These are phyloP conservation scores for Penicillium silybi DNA, from an alignment of 495 filamentous ascomycete species.

Conservation along the genomic window DNA sequence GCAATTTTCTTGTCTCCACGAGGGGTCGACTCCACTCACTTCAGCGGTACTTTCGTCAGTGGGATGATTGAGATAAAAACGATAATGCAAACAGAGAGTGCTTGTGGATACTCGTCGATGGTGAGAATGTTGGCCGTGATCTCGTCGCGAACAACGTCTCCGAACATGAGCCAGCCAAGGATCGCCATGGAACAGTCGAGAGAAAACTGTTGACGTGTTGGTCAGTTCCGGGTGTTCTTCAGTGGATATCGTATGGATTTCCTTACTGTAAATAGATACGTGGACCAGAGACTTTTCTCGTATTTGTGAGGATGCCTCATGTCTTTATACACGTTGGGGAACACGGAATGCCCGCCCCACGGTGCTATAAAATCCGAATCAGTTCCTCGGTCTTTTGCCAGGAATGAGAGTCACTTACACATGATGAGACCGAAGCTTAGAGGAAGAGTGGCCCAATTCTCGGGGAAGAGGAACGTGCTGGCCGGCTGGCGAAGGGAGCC, in stretches of 20 bases:
- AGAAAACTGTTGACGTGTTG: slow-evolving; percentile 51
- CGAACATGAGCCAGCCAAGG: slow-evolving; percentile 89
- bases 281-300: slow-evolving; percentile 66
- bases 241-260: background rate
- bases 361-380: slow-evolving; percentile 48
- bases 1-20: background rate
- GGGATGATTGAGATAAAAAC: slow-evolving; percentile 89
- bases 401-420: slow-evolving; percentile 45
- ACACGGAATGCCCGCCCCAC: slow-evolving; percentile 93
- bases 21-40: slow-evolving; percentile 44
- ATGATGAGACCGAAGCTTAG: slow-evolving; percentile 92
- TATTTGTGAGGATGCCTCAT: slow-evolving; percentile 95
- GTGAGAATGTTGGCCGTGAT: slow-evolving; percentile 84
- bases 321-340: slow-evolving; percentile 96
- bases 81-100: slow-evolving; percentile 70
- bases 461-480: slow-evolving; percentile 66
- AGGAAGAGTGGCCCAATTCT: slow-evolving; percentile 86
- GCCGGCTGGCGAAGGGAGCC: slow-evolving; percentile 86
- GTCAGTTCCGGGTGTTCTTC: slow-evolving; percentile 8
- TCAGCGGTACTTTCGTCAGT: slow-evolving; percentile 89
- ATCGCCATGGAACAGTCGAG: slow-evolving; percentile 79
- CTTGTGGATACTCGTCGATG: slow-evolving; percentile 69
- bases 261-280: slow-evolving; percentile 85
- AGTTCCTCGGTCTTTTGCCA: background rate
- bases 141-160: slow-evolving; percentile 76